Evolutionary conservation across 2,329 filamentous ascomycete genomes (phyloP).

Genomic region (Elsinoe arachidis): DNA sequence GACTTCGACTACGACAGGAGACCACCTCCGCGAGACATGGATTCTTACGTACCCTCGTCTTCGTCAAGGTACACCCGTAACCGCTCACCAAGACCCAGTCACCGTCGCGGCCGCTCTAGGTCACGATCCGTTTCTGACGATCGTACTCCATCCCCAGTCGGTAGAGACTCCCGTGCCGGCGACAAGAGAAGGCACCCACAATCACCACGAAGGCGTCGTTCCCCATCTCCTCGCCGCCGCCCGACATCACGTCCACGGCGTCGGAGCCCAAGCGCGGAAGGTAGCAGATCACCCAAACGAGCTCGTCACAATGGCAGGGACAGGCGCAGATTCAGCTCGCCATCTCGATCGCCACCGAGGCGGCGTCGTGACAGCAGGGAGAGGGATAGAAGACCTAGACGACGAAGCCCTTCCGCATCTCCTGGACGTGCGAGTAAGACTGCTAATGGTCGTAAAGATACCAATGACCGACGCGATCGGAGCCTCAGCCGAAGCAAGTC

Average conservation of each 20-base stretch:
- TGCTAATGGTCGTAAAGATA: constrained; percentile 13
- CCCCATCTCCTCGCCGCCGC: constrained; percentile 21
- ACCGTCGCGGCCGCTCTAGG: background rate
- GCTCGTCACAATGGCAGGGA: background rate
- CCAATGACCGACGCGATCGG: constrained; percentile 14
- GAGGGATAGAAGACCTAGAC: constrained; percentile 15
- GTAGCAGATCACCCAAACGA: constrained; percentile 13
- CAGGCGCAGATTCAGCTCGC: constrained; percentile 6
- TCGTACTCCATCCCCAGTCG: background rate
- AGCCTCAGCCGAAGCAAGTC: constrained; percentile 11
- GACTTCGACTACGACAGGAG: constrained; percentile 38
- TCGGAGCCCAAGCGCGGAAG: constrained; percentile 21
- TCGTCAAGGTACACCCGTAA: constrained; percentile 18
- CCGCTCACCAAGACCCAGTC: constrained; percentile 11
- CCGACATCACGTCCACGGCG: constrained; percentile 31
- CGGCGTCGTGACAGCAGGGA: constrained; percentile 14
- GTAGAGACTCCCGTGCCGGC: background rate
- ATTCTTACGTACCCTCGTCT: constrained; percentile 49
- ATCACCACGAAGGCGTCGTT: constrained; percentile 22
- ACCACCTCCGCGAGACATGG: constrained; percentile 42
- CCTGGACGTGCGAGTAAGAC: constrained; percentile 16
- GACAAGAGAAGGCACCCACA: constrained; percentile 21
- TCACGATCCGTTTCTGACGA: background rate
- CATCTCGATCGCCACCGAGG: constrained; percentile 25
- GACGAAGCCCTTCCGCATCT: constrained; percentile 17